phyloP scores from a whole-genome alignment of 2,329 filamentous ascomycete species.

The Scytalidium sp. region DNA sequence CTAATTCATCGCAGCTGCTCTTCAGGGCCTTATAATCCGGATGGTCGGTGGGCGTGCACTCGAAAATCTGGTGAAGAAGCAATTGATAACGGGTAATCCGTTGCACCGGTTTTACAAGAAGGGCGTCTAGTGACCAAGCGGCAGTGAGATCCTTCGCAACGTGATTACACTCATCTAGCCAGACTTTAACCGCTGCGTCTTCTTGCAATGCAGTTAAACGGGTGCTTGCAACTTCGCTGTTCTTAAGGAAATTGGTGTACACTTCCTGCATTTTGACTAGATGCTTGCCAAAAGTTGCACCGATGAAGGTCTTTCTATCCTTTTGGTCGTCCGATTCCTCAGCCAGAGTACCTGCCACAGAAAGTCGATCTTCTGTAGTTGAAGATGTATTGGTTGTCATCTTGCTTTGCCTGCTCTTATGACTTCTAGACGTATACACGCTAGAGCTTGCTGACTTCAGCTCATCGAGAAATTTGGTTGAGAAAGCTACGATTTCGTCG shows the following conservation, averaged over 20 bases:
- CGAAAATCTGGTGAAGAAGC: slow-evolving; percentile 74
- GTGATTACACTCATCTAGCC: slow-evolving; percentile 90
- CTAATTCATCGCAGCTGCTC: slow-evolving; percentile 48
- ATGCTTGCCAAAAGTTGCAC: slow-evolving; percentile 35
- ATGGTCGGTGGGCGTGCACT: slow-evolving; percentile 77
- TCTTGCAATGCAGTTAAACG: slow-evolving; percentile 60
- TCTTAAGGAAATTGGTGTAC: slow-evolving; percentile 61
- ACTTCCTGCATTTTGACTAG: slow-evolving; percentile 58
- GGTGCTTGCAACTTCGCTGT: slow-evolving; percentile 60
- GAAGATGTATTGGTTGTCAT: slow-evolving; percentile 11
- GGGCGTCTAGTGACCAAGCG: slow-evolving; percentile 91
- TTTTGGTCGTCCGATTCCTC: slow-evolving; percentile 27
- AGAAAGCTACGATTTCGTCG: slow-evolving; percentile 85
- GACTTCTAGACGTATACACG: slow-evolving; percentile 65
- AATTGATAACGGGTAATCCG: slow-evolving; percentile 92
- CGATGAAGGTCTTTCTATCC: slow-evolving; percentile 27
- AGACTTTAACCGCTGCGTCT: slow-evolving; percentile 68
- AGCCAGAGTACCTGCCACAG: slow-evolving; percentile 18
- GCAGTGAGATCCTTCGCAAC: slow-evolving; percentile 89
- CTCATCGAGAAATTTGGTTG: slow-evolving; percentile 72
- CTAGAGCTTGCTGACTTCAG: slow-evolving; percentile 77
- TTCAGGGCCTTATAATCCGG: slow-evolving; percentile 71
- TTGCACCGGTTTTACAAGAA: slow-evolving; percentile 97
- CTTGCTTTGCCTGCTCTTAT: slow-evolving; percentile 37
- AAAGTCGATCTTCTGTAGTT: slow-evolving; percentile 17